Evolutionary conservation across 768 basidiomycete species (phyloP).

Genomic region (Mycena belliarum): DNA sequence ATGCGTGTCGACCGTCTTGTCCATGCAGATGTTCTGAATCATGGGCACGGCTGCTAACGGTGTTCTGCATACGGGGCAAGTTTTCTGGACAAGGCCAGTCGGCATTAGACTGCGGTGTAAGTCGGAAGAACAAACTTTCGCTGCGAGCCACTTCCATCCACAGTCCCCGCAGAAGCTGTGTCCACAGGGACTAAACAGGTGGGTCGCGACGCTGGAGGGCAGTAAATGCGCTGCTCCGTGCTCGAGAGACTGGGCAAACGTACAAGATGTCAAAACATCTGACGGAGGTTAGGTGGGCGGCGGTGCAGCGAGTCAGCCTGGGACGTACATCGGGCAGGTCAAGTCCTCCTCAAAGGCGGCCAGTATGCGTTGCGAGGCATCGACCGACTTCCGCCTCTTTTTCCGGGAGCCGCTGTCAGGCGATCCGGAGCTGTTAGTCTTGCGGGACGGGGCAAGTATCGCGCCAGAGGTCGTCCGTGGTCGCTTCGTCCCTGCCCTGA

Average conservation of each 20-base stretch:
- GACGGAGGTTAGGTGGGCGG: conserved; percentile 10
- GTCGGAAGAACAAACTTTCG: conserved; percentile 57
- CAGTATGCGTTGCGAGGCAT: conserved; percentile 26
- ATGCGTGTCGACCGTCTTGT: conserved; percentile 62
- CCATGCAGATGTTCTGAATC: conserved; percentile 65
- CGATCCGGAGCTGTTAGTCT: neutral
- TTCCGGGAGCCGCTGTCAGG: neutral
- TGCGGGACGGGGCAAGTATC: neutral
- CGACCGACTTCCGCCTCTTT: neutral
- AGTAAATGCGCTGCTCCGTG: neutral
- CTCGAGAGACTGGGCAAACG: conserved; percentile 25
- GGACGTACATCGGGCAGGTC: conserved; percentile 69
- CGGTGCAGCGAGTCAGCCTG: neutral
- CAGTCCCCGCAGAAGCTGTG: conserved; percentile 75
- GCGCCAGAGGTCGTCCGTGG: neutral
- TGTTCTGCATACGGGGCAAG: conserved; percentile 64
- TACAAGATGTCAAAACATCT: conserved; percentile 78
- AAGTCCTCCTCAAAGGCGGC: conserved; percentile 63
- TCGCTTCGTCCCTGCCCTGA: neutral
- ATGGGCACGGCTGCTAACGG: conserved; percentile 46
- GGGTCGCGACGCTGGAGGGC: conserved; percentile 52
- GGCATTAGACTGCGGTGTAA: no score
- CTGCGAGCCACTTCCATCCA: conserved; percentile 57
- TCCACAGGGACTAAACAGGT: conserved; percentile 71
- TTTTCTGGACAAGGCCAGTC: neutral